Evolutionary conservation across 495 filamentous ascomycete genomes (phyloP), one percentile per base, ranked within the genome.

Genomic region (Eremomyces bilateralis): DNA sequence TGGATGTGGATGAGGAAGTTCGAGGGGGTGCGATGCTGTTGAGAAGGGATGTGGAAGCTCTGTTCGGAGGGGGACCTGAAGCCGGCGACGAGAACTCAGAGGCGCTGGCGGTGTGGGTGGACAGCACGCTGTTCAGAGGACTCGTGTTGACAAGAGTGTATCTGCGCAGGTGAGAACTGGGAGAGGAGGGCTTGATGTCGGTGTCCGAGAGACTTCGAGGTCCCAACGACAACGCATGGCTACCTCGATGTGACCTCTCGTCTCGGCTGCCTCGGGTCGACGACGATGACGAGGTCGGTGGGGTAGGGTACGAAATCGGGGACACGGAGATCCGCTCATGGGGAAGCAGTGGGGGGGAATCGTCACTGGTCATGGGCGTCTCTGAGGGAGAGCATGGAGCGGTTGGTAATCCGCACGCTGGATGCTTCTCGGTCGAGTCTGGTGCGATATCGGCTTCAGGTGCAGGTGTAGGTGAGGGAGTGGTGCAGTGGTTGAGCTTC

Each of bases 21-120:
- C n/a, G n/a, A n/a, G n/a, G n/a, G n/a, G n/a, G n/a, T n/a, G n/a
- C n/a, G n/a, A n/a, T n/a, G n/a, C n/a, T n/a, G n/a, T n/a, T 42
- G 56, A 51, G 53, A 50, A 53, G 47, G 45, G 58, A 47, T 57
- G 58, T 58, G 58, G 63, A 53, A 30, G 67, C 59, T 39, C 64
- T 57, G 49, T 69, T 69, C 48, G 62, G 58, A 38, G 64, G 47
- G 51, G 53, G 47, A 54, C 58, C 57, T 41, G 62, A 63, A 46
- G 63, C 67, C 31, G 80, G 80, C 39, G 80, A 83, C 43, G 72
- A 82, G 44, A 85, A 64, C 52, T 83, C 70, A 36, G 64, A 61
- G 49, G 76, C 73, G 53, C 70, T 63, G 47, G 81, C 71, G 47
- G 63, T 59, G 20, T 61, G 66, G 44, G 67, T 67, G 40, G 70